phyloP scores from a whole-genome alignment of 352 stramenopile genomes.

The Phytopythium ostracodes region DNA sequence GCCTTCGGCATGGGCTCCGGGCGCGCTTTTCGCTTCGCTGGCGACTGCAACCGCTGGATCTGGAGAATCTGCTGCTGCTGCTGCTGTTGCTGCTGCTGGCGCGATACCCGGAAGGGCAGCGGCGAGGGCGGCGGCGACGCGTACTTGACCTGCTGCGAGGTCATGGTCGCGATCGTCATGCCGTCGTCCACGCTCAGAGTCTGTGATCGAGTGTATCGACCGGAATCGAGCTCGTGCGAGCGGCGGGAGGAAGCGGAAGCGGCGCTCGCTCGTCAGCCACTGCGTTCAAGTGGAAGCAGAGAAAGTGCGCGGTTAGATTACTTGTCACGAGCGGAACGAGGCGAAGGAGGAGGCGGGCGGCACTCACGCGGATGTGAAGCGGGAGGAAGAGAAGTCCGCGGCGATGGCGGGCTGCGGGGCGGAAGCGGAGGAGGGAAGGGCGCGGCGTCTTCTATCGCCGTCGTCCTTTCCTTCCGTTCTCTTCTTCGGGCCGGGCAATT shows the following conservation, averaged over 20 bases:
- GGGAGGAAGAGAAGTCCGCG: neutral
- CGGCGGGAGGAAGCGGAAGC: neutral
- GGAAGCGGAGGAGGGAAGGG: neutral
- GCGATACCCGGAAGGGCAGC: constrained; percentile 18
- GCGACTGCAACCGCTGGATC: constrained; percentile 38
- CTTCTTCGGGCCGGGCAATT: neutral
- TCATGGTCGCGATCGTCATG: constrained; percentile 21
- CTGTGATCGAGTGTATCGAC: too few relatives aligned
- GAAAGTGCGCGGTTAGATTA: constrained; percentile 2
- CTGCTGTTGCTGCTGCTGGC: neutral
- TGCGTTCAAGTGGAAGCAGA: neutral
- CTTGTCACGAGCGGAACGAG: neutral
- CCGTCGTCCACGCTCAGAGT: neutral
- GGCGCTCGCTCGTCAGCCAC: neutral
- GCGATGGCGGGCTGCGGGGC: neutral
- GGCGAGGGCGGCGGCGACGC: constrained; percentile 17
- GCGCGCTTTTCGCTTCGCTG: constrained; percentile 16
- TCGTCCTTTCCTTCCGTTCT: neutral
- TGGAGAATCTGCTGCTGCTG: constrained; percentile 38
- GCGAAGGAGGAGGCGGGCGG: neutral
- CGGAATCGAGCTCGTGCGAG: neutral
- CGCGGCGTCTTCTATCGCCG: too few relatives aligned
- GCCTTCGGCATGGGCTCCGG: constrained; percentile 47
- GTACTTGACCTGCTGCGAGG: constrained; percentile 19
- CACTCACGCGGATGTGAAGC: neutral